These are phyloP conservation scores for Pleodorina starrii DNA, from an alignment of 139 green algal genomes.

Conservation along the genomic window DNA sequence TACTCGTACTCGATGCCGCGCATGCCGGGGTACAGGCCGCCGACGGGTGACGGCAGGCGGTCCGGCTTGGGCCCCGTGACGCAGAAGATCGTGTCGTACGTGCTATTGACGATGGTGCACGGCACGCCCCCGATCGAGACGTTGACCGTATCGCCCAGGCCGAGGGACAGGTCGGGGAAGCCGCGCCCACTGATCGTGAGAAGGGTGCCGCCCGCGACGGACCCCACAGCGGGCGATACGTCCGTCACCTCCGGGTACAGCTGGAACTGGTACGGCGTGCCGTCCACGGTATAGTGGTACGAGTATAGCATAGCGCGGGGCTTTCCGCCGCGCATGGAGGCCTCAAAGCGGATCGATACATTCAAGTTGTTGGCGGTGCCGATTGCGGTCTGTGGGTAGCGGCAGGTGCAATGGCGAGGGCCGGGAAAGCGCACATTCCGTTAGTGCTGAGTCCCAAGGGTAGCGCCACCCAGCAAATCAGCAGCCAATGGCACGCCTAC, in stretches of 20 bases:
- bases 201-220: conserved; percentile 45
- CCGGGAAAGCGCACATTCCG: no score
- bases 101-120: conserved; percentile 52
- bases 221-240: conserved; percentile 46
- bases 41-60: neutral
- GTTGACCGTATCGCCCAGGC: conserved; percentile 12
- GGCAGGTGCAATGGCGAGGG: no score
- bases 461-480: neutral
- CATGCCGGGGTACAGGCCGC: conserved; percentile 45
- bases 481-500: neutral
- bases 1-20: conserved; percentile 49
- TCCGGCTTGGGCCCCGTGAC: conserved; percentile 29
- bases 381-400: conserved; percentile 44
- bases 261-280: conserved; percentile 61
- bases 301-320: neutral
- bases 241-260: conserved; percentile 52
- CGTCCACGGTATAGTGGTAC: conserved; percentile 35
- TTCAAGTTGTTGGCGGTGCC: conserved; percentile 47
- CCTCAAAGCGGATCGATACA: conserved; percentile 53
- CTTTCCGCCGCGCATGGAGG: conserved; percentile 46
- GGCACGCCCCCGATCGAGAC: conserved; percentile 35
- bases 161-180: conserved; percentile 39
- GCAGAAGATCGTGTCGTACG: conserved; percentile 44
- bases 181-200: conserved; percentile 47
- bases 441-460: no score